A percentile compares a stretch with the other conserved stretches of the same genome.
These are phyloP conservation scores for Euphrasia arctica DNA, from an alignment of 305 asterid genomes.

Conservation along the genomic window DNA sequence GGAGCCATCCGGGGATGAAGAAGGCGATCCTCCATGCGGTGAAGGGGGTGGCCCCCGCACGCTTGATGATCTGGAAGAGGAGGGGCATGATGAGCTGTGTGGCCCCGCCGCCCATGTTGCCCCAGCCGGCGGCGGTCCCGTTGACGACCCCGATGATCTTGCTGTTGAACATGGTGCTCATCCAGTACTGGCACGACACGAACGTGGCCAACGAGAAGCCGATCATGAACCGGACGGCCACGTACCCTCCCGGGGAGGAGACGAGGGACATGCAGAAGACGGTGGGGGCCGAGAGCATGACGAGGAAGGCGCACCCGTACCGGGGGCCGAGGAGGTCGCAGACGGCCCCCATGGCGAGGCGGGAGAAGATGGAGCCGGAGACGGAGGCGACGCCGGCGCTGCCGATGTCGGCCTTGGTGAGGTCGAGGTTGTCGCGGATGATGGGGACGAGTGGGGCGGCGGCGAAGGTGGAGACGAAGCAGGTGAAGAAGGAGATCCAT, in stretches of 20 bases:
- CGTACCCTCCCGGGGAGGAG: constrained; percentile 32
- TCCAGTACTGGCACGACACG: constrained; percentile 45
- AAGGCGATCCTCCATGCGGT: constrained; percentile 46
- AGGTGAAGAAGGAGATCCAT: constrained; percentile 38
- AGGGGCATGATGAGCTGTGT: constrained; percentile 44
- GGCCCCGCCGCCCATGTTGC: constrained; percentile 46
- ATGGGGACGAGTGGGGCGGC: constrained; percentile 40
- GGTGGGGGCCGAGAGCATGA: constrained; percentile 37
- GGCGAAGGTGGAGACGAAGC: constrained; percentile 39
- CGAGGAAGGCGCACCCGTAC: constrained; percentile 40
- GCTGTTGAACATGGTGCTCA: constrained; percentile 38
- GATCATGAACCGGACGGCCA: constrained; percentile 41
- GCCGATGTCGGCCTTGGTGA: constrained; percentile 42
- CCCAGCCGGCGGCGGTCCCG: constrained; percentile 49
- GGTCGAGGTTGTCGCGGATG: constrained; percentile 36
- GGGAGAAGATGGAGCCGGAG: constrained; percentile 47
- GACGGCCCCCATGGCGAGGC: constrained; percentile 44
- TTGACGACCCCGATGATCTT: constrained; percentile 36
- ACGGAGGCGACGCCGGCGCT: constrained; percentile 62
- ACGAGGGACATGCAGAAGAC: constrained; percentile 37
- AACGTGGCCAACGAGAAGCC: constrained; percentile 42
- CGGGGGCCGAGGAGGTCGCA: constrained; percentile 44
- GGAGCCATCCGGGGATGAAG: constrained; percentile 42
- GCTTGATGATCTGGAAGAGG: constrained; percentile 33
- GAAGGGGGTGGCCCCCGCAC: constrained; percentile 30